Evolutionary conservation across 2,329 filamentous ascomycete genomes (phyloP).

Genomic region (Ceratocystis smalleyi): DNA sequence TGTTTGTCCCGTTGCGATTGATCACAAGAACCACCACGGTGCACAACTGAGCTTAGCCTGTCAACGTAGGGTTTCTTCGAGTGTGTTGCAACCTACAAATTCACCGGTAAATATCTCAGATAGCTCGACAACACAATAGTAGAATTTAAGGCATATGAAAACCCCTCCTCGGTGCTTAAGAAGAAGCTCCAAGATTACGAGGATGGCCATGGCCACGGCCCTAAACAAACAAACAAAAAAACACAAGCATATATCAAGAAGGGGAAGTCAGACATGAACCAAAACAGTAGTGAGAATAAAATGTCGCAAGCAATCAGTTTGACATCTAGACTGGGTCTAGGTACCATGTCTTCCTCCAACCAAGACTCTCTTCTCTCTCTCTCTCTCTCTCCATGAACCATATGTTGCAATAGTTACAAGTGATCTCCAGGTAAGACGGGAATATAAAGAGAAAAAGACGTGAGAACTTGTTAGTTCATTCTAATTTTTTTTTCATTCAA

Average conservation of each 20-base stretch:
- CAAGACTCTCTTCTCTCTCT: neutral
- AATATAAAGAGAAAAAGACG: conserved; percentile 7
- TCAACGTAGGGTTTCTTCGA: neutral
- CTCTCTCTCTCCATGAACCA: neutral
- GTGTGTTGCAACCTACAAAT: neutral
- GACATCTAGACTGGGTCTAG: neutral
- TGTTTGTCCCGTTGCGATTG: neutral
- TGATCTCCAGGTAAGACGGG: neutral
- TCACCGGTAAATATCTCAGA: neutral
- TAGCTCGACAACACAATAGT: neutral
- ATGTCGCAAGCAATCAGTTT: neutral
- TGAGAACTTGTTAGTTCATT: conserved; percentile 13
- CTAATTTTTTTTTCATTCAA: conserved; percentile 18
- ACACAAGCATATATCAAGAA: neutral
- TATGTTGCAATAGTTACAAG: neutral
- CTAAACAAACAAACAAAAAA: neutral
- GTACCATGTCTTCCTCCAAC: neutral
- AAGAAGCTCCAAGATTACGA: neutral
- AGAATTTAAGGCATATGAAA: neutral
- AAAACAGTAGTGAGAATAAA: neutral
- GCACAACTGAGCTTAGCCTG: neutral
- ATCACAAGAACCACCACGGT: neutral
- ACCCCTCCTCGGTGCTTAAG: neutral
- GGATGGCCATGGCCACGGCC: neutral
- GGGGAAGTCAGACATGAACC: neutral